A percentile compares a stretch with the other conserved stretches of the same genome.
These are phyloP conservation scores for Suillus variegatus DNA, from an alignment of 768 basidiomycete species.

Conservation along the genomic window DNA sequence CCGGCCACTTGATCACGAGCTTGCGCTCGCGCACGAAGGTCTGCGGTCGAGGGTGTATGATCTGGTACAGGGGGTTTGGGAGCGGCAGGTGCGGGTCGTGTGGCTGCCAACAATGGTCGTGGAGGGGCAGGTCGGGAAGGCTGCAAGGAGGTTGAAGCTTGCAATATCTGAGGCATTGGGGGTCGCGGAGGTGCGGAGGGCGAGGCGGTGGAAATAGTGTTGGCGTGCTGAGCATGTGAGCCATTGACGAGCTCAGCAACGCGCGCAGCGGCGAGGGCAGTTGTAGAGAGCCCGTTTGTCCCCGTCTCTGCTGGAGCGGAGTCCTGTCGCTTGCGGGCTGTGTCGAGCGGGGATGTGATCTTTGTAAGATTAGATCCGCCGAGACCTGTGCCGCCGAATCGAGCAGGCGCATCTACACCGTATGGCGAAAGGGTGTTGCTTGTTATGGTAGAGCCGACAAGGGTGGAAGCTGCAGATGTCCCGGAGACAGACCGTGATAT, in stretches of 20 bases:
- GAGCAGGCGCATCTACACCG: slow-evolving; percentile 53
- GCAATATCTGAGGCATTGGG: slow-evolving; percentile 26
- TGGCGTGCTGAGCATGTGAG: slow-evolving; percentile 40
- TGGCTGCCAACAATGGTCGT: slow-evolving; percentile 60
- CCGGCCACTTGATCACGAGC: slow-evolving; percentile 39
- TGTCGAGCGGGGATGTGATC: slow-evolving; percentile 37
- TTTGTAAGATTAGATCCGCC: slow-evolving; percentile 63
- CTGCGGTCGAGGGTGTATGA: slow-evolving; percentile 61
- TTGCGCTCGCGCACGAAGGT: slow-evolving; percentile 65
- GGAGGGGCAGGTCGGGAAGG: slow-evolving; percentile 69
- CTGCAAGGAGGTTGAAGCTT: slow-evolving; percentile 43
- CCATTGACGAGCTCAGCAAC: slow-evolving; percentile 68
- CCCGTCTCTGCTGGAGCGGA: slow-evolving; percentile 39
- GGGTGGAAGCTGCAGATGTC: slow-evolving; percentile 26
- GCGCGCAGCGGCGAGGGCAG: slow-evolving; percentile 51
- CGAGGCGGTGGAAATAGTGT: slow-evolving; percentile 39
- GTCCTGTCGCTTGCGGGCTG: slow-evolving; percentile 47
- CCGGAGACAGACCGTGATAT: slow-evolving; percentile 23
- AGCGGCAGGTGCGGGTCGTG: slow-evolving; percentile 54
- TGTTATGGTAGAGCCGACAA: slow-evolving; percentile 34
- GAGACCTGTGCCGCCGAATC: slow-evolving; percentile 93
- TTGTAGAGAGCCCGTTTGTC: slow-evolving; percentile 42
- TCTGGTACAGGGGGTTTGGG: slow-evolving; percentile 44
- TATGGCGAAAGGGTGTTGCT: slow-evolving; percentile 35
- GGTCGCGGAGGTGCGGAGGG: slow-evolving; percentile 28